Conservation (phyloP, 805 yeast genomes). For the Ogataea minuta region DNA sequence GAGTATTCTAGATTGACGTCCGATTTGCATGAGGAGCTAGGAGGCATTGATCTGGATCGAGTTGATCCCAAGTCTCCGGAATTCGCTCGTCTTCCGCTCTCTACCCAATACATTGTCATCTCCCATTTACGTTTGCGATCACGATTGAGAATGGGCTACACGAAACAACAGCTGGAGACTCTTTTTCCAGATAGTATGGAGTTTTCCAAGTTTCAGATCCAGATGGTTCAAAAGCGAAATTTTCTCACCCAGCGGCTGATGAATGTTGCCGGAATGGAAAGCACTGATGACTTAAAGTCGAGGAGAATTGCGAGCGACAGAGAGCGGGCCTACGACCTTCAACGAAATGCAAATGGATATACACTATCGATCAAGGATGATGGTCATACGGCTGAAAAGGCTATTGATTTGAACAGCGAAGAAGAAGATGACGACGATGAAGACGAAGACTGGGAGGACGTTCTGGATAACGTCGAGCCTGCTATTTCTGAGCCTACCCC, state of each 20-base stretch:
- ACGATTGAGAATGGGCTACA: constrained; percentile 90
- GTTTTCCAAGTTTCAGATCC: constrained; percentile 88
- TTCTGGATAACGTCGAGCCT: constrained; percentile 23
- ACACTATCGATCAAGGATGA: constrained; percentile 58
- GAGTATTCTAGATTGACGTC: constrained; percentile 63
- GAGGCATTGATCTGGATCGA: constrained; percentile 64
- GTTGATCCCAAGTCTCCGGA: constrained; percentile 84
- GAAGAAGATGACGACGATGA: constrained; percentile 35
- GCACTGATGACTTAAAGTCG: constrained; percentile 38
- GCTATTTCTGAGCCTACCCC: constrained; percentile 13
- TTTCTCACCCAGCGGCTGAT: constrained; percentile 83
- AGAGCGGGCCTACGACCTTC: constrained; percentile 70
- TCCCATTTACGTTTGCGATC: constrained; percentile 82
- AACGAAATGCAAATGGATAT: constrained; percentile 82
- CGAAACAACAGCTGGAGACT: constrained; percentile 80
- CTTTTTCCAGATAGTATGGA: constrained; percentile 85
- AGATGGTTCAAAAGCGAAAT: constrained; percentile 89
- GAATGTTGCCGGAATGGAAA: constrained; percentile 79
- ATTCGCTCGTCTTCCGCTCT: constrained; percentile 71
- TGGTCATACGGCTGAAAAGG: constrained; percentile 41
- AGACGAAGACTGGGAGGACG: constrained; percentile 73
- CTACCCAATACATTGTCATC: constrained; percentile 84
- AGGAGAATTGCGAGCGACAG: constrained; percentile 81
- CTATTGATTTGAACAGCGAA: constrained; percentile 37
- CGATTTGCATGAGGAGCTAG: constrained; percentile 58